Evolutionary conservation across 176 grass and related monocot genomes (phyloP).

Genomic region (Tillandsia fasciculata): DNA sequence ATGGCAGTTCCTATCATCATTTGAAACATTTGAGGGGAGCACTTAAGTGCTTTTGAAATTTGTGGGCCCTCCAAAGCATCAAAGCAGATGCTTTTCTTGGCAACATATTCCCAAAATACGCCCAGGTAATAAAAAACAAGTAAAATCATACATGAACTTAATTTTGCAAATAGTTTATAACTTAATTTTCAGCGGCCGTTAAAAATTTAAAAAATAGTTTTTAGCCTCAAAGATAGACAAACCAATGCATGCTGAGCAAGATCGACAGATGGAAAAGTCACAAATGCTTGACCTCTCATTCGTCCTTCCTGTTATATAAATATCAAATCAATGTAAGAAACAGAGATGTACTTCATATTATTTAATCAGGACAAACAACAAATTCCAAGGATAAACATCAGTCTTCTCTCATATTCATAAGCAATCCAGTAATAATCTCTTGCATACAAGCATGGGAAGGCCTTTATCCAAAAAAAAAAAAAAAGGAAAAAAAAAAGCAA

Average conservation of each 20-base stretch:
- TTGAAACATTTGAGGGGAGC: too few relatives aligned
- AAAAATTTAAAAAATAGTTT: neutral
- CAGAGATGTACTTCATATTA: neutral
- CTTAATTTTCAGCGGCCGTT: neutral
- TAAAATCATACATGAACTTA: neutral
- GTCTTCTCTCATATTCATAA: too few relatives aligned
- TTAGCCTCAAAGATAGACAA: constrained; percentile 20
- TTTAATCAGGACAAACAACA: neutral
- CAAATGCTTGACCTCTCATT: constrained; percentile 90
- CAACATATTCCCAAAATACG: too few relatives aligned
- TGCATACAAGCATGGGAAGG: neutral
- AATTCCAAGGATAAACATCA: neutral
- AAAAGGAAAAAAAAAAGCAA: neutral
- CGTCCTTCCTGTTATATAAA: constrained; percentile 59
- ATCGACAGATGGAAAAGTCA: constrained; percentile 79
- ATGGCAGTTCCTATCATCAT: too few relatives aligned
- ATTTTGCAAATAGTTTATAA: neutral
- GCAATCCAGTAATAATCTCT: neutral
- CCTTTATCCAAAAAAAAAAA: neutral
- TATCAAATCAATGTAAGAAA: constrained; percentile 18
- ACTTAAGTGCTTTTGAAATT: too few relatives aligned
- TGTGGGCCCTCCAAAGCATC: too few relatives aligned
- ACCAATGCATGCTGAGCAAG: constrained; percentile 68
- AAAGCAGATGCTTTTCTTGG: too few relatives aligned
- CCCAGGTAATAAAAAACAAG: neutral